These are phyloP conservation scores for Apiospora pterosperma DNA, from an alignment of 2,329 filamentous ascomycete genomes.

Conservation along the genomic window DNA sequence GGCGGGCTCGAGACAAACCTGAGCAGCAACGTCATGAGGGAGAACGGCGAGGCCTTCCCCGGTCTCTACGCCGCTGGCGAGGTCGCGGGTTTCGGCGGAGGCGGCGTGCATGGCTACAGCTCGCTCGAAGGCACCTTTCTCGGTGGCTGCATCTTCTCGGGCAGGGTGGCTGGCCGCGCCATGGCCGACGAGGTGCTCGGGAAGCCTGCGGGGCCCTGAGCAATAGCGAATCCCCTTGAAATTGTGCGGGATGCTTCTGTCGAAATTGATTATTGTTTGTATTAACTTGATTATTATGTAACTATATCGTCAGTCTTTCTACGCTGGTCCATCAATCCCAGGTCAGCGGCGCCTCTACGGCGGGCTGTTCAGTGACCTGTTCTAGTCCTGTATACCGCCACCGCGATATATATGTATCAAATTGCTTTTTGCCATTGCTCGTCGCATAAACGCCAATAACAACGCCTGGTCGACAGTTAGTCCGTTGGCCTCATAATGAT, in stretches of 20 bases:
- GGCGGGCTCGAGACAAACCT: slow-evolving; percentile 59
- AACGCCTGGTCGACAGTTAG: too few species aligned
- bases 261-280: not conserved
- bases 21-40: slow-evolving; percentile 50
- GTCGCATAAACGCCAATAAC: not conserved
- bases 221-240: too few species aligned
- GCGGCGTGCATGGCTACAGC: slow-evolving; percentile 60
- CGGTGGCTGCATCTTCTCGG: slow-evolving; percentile 62
- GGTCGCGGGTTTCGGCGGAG: slow-evolving; percentile 58
- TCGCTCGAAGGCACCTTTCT: slow-evolving; percentile 61
- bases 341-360: not conserved
- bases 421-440: not conserved
- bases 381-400: not conserved
- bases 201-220: not conserved
- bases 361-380: not conserved
- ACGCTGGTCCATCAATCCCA: not conserved
- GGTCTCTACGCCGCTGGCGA: slow-evolving; percentile 60
- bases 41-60: slow-evolving; percentile 45
- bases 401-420: not conserved
- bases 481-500: too few species aligned
- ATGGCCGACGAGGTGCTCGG: slow-evolving; percentile 45
- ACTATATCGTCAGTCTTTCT: not conserved
- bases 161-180: slow-evolving; percentile 51
- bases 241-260: not conserved
- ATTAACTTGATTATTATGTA: not conserved